Conservation (phyloP, 768 basidiomycete species). For the Pleurotus salmoneostramineus region DNA sequence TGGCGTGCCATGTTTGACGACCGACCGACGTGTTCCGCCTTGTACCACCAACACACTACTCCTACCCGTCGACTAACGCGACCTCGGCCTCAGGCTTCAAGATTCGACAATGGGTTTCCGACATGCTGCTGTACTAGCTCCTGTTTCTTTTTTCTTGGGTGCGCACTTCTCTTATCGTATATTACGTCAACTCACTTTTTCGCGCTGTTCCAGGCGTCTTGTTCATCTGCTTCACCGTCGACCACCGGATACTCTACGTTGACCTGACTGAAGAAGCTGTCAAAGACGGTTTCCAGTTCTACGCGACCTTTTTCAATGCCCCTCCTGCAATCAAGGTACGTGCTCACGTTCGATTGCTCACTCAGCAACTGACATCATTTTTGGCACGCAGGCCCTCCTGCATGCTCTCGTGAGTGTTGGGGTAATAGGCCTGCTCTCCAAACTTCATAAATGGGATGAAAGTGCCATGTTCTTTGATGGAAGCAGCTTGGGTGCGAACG, state of each 20-base stretch:
- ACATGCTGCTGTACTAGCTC: conserved; percentile 83
- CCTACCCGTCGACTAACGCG: neutral
- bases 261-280: conserved; percentile 59
- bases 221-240: conserved; percentile 84
- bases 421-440: conserved; percentile 68
- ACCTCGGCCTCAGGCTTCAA: neutral
- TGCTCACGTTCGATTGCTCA: conserved; percentile 3
- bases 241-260: conserved; percentile 79
- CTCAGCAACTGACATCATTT: neutral
- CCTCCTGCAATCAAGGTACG: conserved; percentile 90
- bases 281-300: conserved; percentile 83
- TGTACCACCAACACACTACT: neutral
- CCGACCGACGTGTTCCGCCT: neutral
- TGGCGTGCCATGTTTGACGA: no score
- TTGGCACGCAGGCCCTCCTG: conserved; percentile 63
- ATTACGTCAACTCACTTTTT: conserved; percentile 8
- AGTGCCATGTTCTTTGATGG: conserved; percentile 96
- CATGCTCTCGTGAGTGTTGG: conserved; percentile 84
- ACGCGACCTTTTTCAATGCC: conserved; percentile 88
- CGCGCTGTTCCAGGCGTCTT: conserved; percentile 52
- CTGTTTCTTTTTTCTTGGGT: conserved; percentile 90
- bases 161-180: conserved; percentile 22
- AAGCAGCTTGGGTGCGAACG: conserved; percentile 66
- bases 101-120: conserved; percentile 64
- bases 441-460: conserved; percentile 86